These are phyloP conservation scores for Verruconis gallopava DNA, from an alignment of 2,329 filamentous ascomycete species.

Conservation along the genomic window DNA sequence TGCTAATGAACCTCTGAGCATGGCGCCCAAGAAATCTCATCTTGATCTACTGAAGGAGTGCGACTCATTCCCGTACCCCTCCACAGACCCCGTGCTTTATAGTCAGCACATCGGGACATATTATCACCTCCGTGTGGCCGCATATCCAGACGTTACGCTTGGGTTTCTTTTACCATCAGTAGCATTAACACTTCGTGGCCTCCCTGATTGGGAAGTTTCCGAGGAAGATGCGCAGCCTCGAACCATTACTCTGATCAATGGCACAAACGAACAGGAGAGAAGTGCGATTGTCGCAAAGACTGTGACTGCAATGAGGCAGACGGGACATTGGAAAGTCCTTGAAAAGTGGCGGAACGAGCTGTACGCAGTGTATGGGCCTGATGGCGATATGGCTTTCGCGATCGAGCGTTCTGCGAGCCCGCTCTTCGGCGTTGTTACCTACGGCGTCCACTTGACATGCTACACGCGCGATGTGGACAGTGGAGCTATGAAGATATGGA, in stretches of 20 bases:
- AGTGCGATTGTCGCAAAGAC: slow-evolving; percentile 45
- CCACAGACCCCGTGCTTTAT: slow-evolving; percentile 39
- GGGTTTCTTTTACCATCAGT: slow-evolving; percentile 51
- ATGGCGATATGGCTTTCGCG: slow-evolving; percentile 26
- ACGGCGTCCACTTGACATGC: slow-evolving; percentile 29
- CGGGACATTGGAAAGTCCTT: slow-evolving; percentile 60
- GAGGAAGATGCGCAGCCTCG: slow-evolving; percentile 39
- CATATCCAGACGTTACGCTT: slow-evolving; percentile 46
- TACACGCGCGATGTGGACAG: slow-evolving; percentile 16
- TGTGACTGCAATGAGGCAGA: slow-evolving; percentile 53
- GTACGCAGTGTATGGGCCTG: slow-evolving; percentile 28
- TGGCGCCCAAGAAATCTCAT: slow-evolving; percentile 19
- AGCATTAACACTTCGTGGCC: slow-evolving; percentile 41
- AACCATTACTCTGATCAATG: slow-evolving; percentile 51
- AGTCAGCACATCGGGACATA: slow-evolving; percentile 36
- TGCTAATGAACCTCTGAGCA: too few species aligned
- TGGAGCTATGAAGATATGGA: slow-evolving; percentile 60
- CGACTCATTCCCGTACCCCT: slow-evolving; percentile 62
- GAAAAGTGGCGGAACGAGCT: slow-evolving; percentile 29
- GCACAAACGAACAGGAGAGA: slow-evolving; percentile 48
- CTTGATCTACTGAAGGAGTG: slow-evolving; percentile 44
- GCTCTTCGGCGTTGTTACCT: slow-evolving; percentile 31
- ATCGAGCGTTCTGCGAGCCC: slow-evolving; percentile 30
- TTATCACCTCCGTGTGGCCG: slow-evolving; percentile 53
- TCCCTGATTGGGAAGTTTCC: slow-evolving; percentile 45